These are phyloP conservation scores for Cyberlindnera mississippiensis DNA, from an alignment of 805 yeast species.

Conservation along the genomic window DNA sequence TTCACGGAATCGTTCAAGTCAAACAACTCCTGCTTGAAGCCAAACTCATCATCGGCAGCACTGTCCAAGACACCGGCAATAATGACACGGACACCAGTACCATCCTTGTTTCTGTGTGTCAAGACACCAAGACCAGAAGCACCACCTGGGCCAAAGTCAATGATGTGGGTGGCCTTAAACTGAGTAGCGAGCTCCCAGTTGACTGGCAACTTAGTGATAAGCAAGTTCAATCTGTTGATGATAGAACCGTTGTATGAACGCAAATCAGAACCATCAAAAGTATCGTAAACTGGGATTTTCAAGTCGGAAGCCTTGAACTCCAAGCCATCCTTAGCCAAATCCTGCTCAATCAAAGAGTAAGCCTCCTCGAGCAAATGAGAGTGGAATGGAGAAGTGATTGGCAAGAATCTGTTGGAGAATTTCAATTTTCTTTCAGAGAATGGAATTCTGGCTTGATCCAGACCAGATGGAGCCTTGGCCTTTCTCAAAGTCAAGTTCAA, in stretches of 20 bases:
- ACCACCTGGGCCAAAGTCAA: slow-evolving; percentile 99
- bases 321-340: slow-evolving; percentile 55
- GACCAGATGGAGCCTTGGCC: slow-evolving; percentile 90
- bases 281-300: slow-evolving; percentile 86
- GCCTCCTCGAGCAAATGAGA: slow-evolving; percentile 79
- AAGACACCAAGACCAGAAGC: slow-evolving; percentile 93
- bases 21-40: slow-evolving; percentile 93
- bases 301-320: slow-evolving; percentile 53
- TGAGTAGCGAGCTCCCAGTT: slow-evolving; percentile 91
- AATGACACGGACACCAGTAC: slow-evolving; percentile 93
- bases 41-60: slow-evolving; percentile 75
- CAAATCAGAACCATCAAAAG: slow-evolving; percentile 79
- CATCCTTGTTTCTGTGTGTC: slow-evolving; percentile 97
- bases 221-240: slow-evolving; percentile 66
- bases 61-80: slow-evolving; percentile 88
- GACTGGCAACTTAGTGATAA: slow-evolving; percentile 86
- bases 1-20: slow-evolving; percentile 63
- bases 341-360: slow-evolving; percentile 58
- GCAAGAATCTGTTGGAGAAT: slow-evolving; percentile 90
- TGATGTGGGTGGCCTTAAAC: slow-evolving; percentile 78
- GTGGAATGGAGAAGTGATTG: slow-evolving; percentile 96
- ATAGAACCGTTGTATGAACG: slow-evolving; percentile 52
- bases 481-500: slow-evolving; percentile 87
- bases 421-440: slow-evolving; percentile 89
- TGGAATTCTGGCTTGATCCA: slow-evolving; percentile 94